Evolutionary conservation across 2,329 filamentous ascomycete genomes (phyloP).

Genomic region (Neofusicoccum laricinum): DNA sequence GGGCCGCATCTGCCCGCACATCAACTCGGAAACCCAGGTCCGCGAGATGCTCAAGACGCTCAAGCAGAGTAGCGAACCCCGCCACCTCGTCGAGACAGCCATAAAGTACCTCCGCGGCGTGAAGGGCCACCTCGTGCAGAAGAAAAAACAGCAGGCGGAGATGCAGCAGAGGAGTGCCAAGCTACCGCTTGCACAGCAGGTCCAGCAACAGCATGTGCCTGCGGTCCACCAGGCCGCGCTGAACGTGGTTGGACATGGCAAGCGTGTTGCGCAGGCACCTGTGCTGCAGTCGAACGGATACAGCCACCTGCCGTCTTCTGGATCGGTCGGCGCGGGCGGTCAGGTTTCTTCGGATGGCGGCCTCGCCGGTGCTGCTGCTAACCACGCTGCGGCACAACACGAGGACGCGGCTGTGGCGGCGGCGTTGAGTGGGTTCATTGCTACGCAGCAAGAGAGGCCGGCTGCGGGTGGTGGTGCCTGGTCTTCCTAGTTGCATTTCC

Average conservation of each 20-base stretch:
- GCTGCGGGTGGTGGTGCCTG: not conserved
- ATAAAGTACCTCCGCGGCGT: slow-evolving; percentile 57
- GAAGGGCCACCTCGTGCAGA: slow-evolving; percentile 53
- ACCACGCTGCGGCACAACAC: not conserved
- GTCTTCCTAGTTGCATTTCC: no score
- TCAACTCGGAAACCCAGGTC: slow-evolving; percentile 62
- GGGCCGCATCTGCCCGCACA: slow-evolving; percentile 58
- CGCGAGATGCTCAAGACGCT: slow-evolving; percentile 62
- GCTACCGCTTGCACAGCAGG: not conserved
- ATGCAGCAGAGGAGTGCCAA: not conserved
- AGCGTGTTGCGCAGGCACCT: no score
- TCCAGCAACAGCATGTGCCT: not conserved
- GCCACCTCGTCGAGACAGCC: slow-evolving; percentile 52
- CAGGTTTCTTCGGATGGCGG: not conserved
- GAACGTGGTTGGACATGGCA: no score
- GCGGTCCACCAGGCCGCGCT: no score
- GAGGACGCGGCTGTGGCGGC: not conserved
- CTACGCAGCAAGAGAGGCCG: not conserved
- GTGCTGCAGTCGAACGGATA: not conserved
- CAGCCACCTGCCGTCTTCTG: not conserved
- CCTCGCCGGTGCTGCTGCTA: not conserved
- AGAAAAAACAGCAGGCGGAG: slow-evolving; percentile 42
- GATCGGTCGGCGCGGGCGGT: not conserved
- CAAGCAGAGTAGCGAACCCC: slow-evolving; percentile 56
- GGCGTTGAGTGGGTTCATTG: not conserved